Evolutionary conservation across 2,329 filamentous ascomycete genomes (phyloP), one percentile per base, ranked within the genome.

Genomic region (Colletotrichum sp.): DNA sequence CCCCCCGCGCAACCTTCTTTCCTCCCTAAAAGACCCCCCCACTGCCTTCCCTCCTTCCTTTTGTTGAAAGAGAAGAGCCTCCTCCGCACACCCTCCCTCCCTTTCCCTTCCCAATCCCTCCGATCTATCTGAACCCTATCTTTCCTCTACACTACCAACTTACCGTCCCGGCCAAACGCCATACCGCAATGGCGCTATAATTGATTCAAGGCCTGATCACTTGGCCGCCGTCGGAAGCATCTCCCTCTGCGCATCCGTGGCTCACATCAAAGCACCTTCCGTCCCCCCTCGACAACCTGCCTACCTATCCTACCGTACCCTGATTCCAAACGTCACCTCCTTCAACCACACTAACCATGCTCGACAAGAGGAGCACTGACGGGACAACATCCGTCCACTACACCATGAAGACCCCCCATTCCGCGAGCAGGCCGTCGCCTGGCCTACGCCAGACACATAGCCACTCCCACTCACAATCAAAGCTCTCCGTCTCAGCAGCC

Each of bases 371-470:
- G 77, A 79, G 76, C 64, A 81, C 76, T 79, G 84, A 86, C 77
- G 80, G 83, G 30, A 77, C 81, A 66, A 77, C 78, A 64, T 68
- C 69, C 58, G 75, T 86, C 71, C 85, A 86, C 71, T 87, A 84
- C 81, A 86, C 84, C 61, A 89, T 89, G 87, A 89, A 87, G 81
- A 85, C 88, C 43, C 80, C 83, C 28, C 71, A 76, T 34, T 71
- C 82, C 7, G 80, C 84, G 71, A 48, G 69, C 28, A 83, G 84
- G 56, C 83, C 84, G 32, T 82, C 86, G 30, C 82, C 84, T 8
- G 77, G 78, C 48, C 81, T 82, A 32, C 79, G 81, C 55, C 82
- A 81, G 68, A 80, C 82, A 14, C 82, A 83, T 74, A 73, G 82
- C 18, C 83, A 86, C 65, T 78, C 83, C 21, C 83, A 85, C 73